Base-by-base conservation (phyloP, 2,329 filamentous ascomycete genomes). In the Pseudocercospora ulei region DNA sequence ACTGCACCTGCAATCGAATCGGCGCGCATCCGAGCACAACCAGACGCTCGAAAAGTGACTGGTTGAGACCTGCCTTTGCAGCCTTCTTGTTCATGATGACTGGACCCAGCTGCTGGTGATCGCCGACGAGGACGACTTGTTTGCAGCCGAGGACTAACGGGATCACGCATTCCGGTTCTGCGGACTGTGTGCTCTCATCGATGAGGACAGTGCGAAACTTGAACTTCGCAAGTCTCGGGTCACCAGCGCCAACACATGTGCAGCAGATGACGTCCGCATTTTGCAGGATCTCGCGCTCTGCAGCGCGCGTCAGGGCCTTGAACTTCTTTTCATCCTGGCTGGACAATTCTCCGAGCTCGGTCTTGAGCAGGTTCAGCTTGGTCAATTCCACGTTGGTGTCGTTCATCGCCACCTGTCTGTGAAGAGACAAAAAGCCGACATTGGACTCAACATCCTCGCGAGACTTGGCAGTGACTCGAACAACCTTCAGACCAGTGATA, bases 31-130 rank as follows among this genome's bases (percentile, higher is more conserved):
- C 81, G n/a, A 96, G 73, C 55, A 88, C 85, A 53, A 96, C 87
- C 35, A 98, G 72, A 55, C 90, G 85, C 66, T 98, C 90, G 57
- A 98, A 98, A 6, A 98, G 71, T n/a, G 88, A 96, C 63, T 96
- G 90, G 64, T 96, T 95, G 9, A 98, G 71, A 45, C 90, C 90
- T 39, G 90, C 90, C 65, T 96, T 96, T 46, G 90, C 90, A 8
- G 90, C 90, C 65, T 96, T 96, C 73, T 98, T 98, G 72, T 98
- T 98, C 88, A 98, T 98, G 59, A 98, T 96, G 55, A 98, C 90
- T 1, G 90, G 90, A 0, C 90, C 90, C 49, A 98, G 76, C 62
- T 98, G 90, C 63, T 96, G 92, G 64, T 98, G 90, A 58, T 98
- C 90, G 58, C 90, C 90, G 26, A 98, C 90, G 22, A 98, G 74